Base-by-base conservation (phyloP, 2,329 filamentous ascomycete genomes). In the Thelonectria discophora region DNA sequence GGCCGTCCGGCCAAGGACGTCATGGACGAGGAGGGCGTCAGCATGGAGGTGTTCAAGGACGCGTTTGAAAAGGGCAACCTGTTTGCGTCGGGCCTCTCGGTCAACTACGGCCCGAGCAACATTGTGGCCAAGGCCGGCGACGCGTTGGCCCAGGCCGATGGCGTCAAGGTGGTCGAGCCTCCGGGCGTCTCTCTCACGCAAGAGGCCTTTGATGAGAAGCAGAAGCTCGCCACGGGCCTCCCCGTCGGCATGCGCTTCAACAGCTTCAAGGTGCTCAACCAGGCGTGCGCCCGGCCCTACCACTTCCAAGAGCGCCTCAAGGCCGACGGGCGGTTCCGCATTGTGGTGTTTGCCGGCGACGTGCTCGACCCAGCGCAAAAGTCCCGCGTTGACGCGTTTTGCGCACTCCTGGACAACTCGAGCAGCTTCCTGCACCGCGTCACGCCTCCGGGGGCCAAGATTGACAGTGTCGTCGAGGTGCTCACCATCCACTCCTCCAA, bases 311-410 rank as follows among this genome's bases (percentile, higher is more conserved):
- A 86, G 60, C 76, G 77, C 9, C 77, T 90, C 18, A 80, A 77
- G 39, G 81, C 79, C n/a, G 83, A 88, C 67, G 87, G 87, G 2
- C 78, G 82, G 1, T 89, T 86, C 73, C 78, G 86, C 8, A 70
- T 90, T 21, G 74, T 89, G 1, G 75, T 91, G 2, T 90, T 92
- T 65, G 81, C 86, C 0, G 89, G 88, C 0, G 78, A 89, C 64
- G 75, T 91, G 2, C 74, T 78, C 2, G 65, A 77, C 0, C 12
- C 75, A 0, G 55, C 62, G 1, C 84, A 86, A 60, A 79, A 79
- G 62, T 65, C 72, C 0, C 78, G 81, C 5, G 76, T 88, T 2
- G 72, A 82, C 24, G 67, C 52, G 0, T 80, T 90, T 24, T 86
- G 85, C 48, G 70, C 75, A 2, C 45, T 24, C 4, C 52, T 74